phyloP scores from a whole-genome alignment of 352 stramenopile genomes.

The Phytophthora litchii region DNA sequence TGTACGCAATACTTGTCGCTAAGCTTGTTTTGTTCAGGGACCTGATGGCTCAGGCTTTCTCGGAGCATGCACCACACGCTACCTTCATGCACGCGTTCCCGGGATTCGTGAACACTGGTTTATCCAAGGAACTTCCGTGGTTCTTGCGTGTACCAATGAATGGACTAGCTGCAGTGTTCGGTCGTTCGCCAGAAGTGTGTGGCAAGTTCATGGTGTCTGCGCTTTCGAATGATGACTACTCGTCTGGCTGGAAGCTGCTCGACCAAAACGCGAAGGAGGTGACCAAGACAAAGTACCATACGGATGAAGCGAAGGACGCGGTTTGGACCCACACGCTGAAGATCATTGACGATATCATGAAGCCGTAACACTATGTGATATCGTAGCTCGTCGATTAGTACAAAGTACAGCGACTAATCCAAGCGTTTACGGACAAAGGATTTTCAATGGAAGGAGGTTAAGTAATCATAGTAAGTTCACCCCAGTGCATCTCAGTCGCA shows the following conservation, averaged over 20 bases:
- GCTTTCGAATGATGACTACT: slow-evolving; percentile 26
- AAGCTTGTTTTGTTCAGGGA: slow-evolving; percentile 10
- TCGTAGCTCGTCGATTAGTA: not conserved
- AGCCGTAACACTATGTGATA: slow-evolving; percentile 5
- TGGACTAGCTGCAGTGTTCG: slow-evolving; percentile 15
- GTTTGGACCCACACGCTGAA: slow-evolving; percentile 29
- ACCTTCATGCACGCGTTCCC: slow-evolving; percentile 29
- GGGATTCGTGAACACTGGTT: slow-evolving; percentile 24
- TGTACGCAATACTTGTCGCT: not conserved
- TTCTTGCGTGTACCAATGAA: slow-evolving; percentile 13
- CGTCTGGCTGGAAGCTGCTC: slow-evolving; percentile 28
- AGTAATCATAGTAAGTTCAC: not conserved
- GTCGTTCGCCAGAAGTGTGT: slow-evolving; percentile 19
- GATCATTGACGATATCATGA: slow-evolving; percentile 25
- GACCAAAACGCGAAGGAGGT: slow-evolving; percentile 19
- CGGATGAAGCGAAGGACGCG: slow-evolving; percentile 24
- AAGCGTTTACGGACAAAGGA: not conserved
- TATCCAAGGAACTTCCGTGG: slow-evolving; percentile 11
- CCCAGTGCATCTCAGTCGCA: not conserved
- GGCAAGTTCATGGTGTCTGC: slow-evolving; percentile 26
- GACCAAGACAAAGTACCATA: slow-evolving; percentile 27
- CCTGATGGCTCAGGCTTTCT: slow-evolving; percentile 31
- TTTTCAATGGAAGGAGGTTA: not conserved
- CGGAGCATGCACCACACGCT: slow-evolving; percentile 20
- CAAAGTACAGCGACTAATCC: not conserved